A percentile compares a stretch with the other conserved stretches of the same genome.
phyloP scores from a whole-genome alignment of 768 basidiomycete species.

The Pisolithus microcarpus region DNA sequence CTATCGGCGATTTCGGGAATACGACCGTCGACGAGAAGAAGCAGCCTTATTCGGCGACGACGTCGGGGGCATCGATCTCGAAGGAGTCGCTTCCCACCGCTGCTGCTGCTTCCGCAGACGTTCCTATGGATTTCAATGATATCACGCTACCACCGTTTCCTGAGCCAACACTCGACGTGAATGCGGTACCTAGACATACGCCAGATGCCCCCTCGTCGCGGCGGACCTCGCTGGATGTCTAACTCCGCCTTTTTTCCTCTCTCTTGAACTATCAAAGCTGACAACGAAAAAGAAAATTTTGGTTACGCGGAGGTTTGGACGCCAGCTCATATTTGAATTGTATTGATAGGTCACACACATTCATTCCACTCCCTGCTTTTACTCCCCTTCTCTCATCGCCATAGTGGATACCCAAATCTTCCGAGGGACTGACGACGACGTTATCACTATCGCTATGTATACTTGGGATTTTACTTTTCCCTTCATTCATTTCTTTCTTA shows the following conservation, averaged over 20 bases:
- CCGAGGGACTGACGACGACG: not conserved
- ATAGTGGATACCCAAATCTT: conserved; percentile 12
- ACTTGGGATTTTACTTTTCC: conserved; percentile 2
- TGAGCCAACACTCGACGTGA: conserved; percentile 9
- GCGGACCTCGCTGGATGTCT: conserved; percentile 10
- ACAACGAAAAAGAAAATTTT: too few species aligned
- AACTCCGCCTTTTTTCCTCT: too few species aligned
- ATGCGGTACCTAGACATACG: conserved; percentile 17
- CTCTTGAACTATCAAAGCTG: too few species aligned
- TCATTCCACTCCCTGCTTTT: not conserved
- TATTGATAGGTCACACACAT: conserved; percentile 20
- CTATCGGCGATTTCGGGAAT: conserved; percentile 34
- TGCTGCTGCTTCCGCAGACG: conserved; percentile 15
- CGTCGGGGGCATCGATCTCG: conserved; percentile 15
- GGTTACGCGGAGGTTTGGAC: not conserved
- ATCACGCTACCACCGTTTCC: conserved; percentile 15
- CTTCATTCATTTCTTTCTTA: too few species aligned
- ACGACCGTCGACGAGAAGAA: conserved; percentile 23
- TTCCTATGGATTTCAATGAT: conserved; percentile 13
- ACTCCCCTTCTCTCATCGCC: not conserved
- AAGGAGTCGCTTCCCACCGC: conserved; percentile 21
- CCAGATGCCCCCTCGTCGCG: conserved; percentile 9
- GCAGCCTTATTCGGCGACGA: conserved; percentile 15
- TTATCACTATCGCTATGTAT: conserved; percentile 20
- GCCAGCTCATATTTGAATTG: conserved; percentile 9